Percentiles rank a stretch among this genome's conserved stretches.
Conservation (phyloP, 2,329 filamentous ascomycete genomes). For the Aspergillus fructus region DNA sequence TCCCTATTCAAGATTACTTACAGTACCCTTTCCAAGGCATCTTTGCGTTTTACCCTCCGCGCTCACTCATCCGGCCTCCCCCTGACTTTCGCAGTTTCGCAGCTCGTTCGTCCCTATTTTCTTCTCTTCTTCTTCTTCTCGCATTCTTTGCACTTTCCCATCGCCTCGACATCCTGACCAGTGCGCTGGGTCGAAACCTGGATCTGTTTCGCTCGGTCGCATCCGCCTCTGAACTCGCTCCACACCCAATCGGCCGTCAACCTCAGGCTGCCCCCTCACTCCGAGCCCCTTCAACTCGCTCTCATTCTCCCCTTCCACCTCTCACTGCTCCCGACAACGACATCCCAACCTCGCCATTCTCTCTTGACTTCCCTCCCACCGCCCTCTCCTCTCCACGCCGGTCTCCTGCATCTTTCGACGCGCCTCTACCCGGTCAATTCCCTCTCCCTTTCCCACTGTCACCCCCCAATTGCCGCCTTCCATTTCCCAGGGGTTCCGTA, state of each 20-base stretch:
- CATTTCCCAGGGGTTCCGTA: slow-evolving; percentile 29
- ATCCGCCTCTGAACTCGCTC: slow-evolving; percentile 25
- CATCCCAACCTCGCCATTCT: slow-evolving; percentile 10
- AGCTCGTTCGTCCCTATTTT: neutral
- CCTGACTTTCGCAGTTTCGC: neutral
- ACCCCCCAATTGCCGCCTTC: slow-evolving; percentile 22
- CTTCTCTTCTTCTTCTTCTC: slow-evolving; percentile 3
- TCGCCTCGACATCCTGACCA: slow-evolving; percentile 16
- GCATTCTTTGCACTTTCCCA: neutral
- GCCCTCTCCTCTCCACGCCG: slow-evolving; percentile 14
- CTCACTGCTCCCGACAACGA: slow-evolving; percentile 8
- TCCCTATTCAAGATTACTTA: neutral
- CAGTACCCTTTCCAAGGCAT: neutral
- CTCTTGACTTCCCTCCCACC: slow-evolving; percentile 10
- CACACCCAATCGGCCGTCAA: slow-evolving; percentile 23
- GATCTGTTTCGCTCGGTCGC: slow-evolving; percentile 26
- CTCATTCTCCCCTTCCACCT: slow-evolving; percentile 10
- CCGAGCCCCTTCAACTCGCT: neutral
- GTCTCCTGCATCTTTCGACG: slow-evolving; percentile 22
- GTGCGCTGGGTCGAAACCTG: slow-evolving; percentile 21
- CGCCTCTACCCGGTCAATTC: slow-evolving; percentile 37
- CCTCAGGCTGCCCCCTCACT: slow-evolving; percentile 11
- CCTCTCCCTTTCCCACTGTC: slow-evolving; percentile 12
- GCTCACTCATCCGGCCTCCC: neutral
- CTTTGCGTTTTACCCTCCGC: slow-evolving; percentile 1